A percentile compares a stretch with the other conserved stretches of the same genome.
Conservation (phyloP, 225 moss, liverwort and hornwort genomes). For the Physcomitrellopsis africana region DNA sequence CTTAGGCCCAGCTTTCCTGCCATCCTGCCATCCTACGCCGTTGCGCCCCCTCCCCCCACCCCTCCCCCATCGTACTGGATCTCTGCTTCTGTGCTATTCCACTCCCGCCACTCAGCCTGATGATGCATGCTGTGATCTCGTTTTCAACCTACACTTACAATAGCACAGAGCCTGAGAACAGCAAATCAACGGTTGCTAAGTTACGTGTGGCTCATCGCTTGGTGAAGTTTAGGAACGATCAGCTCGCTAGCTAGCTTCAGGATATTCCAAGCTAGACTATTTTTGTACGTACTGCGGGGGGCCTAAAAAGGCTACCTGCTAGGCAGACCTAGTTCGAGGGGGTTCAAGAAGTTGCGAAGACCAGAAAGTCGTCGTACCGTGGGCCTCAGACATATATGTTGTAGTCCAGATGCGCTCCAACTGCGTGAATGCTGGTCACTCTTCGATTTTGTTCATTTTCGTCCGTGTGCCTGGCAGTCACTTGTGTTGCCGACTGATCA, state of each 20-base stretch:
- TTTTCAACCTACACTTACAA: too few relatives aligned
- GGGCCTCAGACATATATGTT: background rate
- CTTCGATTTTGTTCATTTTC: background rate
- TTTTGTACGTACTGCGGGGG: background rate
- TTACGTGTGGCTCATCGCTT: background rate
- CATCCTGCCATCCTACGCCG: background rate
- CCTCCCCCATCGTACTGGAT: background rate
- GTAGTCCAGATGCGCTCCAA: background rate
- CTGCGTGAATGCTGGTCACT: background rate
- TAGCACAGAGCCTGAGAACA: too few relatives aligned
- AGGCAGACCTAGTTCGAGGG: background rate
- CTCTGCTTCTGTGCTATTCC: slow-evolving; percentile 8
- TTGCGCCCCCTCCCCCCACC: too few relatives aligned
- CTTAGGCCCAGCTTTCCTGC: slow-evolving; percentile 24
- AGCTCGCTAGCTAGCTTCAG: background rate
- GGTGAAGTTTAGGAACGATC: background rate
- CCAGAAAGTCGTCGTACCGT: background rate
- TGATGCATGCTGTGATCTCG: background rate
- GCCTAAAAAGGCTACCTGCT: background rate
- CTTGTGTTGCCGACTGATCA: background rate
- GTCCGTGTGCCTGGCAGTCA: background rate
- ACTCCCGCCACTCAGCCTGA: slow-evolving; percentile 23
- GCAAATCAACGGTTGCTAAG: too few relatives aligned
- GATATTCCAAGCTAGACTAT: slow-evolving; percentile 17
- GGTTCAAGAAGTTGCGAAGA: background rate